Percentiles rank a stretch among this genome's conserved stretches.
Conservation (phyloP, 1,284 basidiomycete species). For the Xerocomus nothofagi region DNA sequence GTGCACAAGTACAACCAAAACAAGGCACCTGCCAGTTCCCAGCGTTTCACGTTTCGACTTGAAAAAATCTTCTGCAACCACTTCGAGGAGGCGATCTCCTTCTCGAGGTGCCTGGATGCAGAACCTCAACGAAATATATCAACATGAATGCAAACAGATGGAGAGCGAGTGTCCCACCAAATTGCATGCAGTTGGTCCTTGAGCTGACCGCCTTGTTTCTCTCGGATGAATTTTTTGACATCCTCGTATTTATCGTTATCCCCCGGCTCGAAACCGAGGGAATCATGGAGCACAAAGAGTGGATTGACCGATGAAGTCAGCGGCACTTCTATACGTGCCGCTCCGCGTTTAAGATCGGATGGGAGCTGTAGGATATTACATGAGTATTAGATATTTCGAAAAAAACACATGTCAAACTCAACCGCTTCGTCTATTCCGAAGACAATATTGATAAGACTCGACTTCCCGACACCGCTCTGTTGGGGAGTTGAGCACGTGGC, state of each 20-base stretch:
- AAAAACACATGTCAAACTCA: not conserved
- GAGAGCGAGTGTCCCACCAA: not conserved
- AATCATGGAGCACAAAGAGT: conserved; percentile 1
- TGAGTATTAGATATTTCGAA: not conserved
- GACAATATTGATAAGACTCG: not conserved
- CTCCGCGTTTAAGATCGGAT: not conserved
- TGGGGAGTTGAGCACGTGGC: not conserved
- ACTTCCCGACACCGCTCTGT: conserved; percentile 2
- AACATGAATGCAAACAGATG: not conserved
- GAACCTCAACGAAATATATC: not conserved
- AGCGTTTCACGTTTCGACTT: not conserved
- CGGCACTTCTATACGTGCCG: not conserved
- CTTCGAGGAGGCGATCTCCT: not conserved
- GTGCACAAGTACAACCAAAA: no score
- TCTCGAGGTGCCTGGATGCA: not conserved
- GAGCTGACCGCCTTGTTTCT: not conserved
- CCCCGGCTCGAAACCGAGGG: conserved; percentile 1
- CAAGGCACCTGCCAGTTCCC: not conserved
- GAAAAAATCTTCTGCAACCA: not conserved
- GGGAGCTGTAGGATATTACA: not conserved
- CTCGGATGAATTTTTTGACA: not conserved
- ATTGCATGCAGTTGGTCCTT: not conserved
- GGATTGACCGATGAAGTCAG: not conserved
- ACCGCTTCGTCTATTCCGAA: conserved; percentile 4
- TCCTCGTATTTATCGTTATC: not conserved